Base-by-base conservation (phyloP, 441 rosid genomes). In the Capsella rubella region DNA sequence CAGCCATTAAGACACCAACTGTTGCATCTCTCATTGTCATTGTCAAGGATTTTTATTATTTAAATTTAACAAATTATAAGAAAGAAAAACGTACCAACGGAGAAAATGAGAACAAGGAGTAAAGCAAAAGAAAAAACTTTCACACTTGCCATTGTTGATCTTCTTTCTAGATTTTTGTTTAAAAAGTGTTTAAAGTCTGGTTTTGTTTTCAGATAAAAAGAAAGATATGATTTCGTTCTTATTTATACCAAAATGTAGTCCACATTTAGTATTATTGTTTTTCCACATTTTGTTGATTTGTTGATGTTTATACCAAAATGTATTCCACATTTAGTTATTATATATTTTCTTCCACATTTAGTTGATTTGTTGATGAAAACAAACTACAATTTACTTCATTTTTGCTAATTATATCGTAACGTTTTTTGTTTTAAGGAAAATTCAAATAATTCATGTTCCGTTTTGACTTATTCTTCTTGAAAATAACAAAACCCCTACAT, bases 1-100 rank as follows among this genome's bases (percentile, higher is more conserved):
- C 59, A 73, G 2, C 77, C 77, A 0, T 28, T 1, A 18, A 27
- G 65, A 64, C 77, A 73, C 59, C 65, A 73, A n/a, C 40, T 4
- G 59, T 65, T 73, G 50, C 72, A 73, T 56, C 66, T 56, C 47
- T 4, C 32, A 0, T 21, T 58, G 55, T 73, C 72, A 28, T 35
- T 8, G 15, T 21, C 25, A 21, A 18, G 29, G 14, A 18, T 1
- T 50, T 50, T 18, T 4, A 25, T 9, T 5, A 50, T 18, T 21
- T 21, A 21, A 29, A 29, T 29, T 29, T 29, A 29, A 29, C 32
- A 4, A 21, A 37, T 2, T 5, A 67, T 29, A 45, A 4, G 8
- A 32, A 70, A 27, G 16, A 10, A 13, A 1, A 2, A 58, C 76
- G 4, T 53, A 73, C 64, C 71, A 21, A 64, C 16, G 2, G 64